Conservation (phyloP, 495 filamentous ascomycete genomes). For the Parathielavia hyrcaniae region DNA sequence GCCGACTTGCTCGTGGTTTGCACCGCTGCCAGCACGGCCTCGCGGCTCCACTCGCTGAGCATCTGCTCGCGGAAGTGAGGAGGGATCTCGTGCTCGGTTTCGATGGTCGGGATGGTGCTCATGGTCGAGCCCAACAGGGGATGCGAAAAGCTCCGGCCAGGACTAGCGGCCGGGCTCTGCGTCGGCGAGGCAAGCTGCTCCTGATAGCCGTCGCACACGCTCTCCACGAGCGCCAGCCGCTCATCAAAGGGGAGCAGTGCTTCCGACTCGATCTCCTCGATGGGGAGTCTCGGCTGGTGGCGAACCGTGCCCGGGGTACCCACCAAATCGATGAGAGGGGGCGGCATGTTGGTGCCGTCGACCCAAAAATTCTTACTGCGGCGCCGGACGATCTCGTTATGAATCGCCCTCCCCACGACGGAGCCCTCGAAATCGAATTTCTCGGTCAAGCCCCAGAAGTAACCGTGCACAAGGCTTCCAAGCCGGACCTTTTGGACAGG, state of each 20-base stretch:
- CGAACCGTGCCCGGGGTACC: conserved; percentile 45
- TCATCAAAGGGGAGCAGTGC: conserved; percentile 61
- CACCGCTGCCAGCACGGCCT: conserved; percentile 58
- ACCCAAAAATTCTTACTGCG: conserved; percentile 70
- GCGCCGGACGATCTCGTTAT: conserved; percentile 67
- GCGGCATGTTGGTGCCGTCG: conserved; percentile 58
- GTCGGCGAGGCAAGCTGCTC: conserved; percentile 52
- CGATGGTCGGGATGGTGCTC: conserved; percentile 33
- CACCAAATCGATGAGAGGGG: conserved; percentile 49
- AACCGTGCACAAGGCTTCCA: conserved; percentile 79
- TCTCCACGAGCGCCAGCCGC: conserved; percentile 58
- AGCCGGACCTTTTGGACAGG: conserved; percentile 63
- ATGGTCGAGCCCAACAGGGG: conserved; percentile 50
- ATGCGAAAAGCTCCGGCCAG: conserved; percentile 57
- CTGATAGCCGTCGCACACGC: conserved; percentile 63
- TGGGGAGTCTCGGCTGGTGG: conserved; percentile 42
- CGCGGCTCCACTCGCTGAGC: conserved; percentile 65
- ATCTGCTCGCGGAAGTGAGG: conserved; percentile 60
- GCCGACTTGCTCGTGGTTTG: conserved; percentile 61
- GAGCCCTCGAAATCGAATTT: conserved; percentile 70
- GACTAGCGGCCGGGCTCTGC: conserved; percentile 63
- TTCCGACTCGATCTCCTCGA: conserved; percentile 50
- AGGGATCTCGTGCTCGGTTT: conserved; percentile 36
- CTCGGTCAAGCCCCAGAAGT: conserved; percentile 71
- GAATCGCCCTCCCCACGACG: conserved; percentile 58